Conservation (phyloP, 768 basidiomycete species). For the Amanita pseudoporphyria region DNA sequence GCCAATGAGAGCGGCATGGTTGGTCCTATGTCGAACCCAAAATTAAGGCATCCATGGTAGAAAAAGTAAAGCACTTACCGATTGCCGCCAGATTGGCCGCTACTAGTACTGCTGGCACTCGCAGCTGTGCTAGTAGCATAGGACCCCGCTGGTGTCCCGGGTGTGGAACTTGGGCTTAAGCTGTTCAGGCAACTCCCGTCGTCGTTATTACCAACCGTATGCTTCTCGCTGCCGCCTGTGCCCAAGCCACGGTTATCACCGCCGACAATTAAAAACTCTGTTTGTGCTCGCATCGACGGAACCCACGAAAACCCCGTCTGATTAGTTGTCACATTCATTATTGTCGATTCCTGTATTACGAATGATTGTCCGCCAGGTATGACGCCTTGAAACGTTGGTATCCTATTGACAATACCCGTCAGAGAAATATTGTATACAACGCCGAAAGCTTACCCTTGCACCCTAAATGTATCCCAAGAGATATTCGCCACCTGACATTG, state of each 20-base stretch:
- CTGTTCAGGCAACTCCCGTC: constrained; percentile 45
- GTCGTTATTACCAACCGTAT: constrained; percentile 39
- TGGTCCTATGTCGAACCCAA: constrained; percentile 9
- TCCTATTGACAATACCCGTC: constrained; percentile 24
- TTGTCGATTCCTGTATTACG: constrained; percentile 38
- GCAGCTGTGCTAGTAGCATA: constrained; percentile 47
- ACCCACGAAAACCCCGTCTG: constrained; percentile 68
- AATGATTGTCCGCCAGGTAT: constrained; percentile 79
- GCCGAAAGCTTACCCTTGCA: constrained; percentile 37
- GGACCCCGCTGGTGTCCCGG: constrained; percentile 61
- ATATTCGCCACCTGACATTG: constrained; percentile 56
- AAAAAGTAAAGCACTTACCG: constrained; percentile 7
- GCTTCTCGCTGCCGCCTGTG: constrained; percentile 54
- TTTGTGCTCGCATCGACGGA: constrained; percentile 51
- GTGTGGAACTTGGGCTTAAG: constrained; percentile 66
- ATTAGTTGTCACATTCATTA: constrained; percentile 31
- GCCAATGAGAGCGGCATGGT: constrained; percentile 23
- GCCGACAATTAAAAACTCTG: constrained; percentile 54
- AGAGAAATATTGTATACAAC: neutral
- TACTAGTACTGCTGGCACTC: constrained; percentile 11
- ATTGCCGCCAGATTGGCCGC: constrained; percentile 1
- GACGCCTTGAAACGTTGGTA: constrained; percentile 53
- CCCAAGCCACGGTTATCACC: constrained; percentile 65
- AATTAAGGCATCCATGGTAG: neutral
- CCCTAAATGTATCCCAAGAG: constrained; percentile 43